phyloP scores from a whole-genome alignment of 805 yeast species.

The Barnettozyma sp. region DNA sequence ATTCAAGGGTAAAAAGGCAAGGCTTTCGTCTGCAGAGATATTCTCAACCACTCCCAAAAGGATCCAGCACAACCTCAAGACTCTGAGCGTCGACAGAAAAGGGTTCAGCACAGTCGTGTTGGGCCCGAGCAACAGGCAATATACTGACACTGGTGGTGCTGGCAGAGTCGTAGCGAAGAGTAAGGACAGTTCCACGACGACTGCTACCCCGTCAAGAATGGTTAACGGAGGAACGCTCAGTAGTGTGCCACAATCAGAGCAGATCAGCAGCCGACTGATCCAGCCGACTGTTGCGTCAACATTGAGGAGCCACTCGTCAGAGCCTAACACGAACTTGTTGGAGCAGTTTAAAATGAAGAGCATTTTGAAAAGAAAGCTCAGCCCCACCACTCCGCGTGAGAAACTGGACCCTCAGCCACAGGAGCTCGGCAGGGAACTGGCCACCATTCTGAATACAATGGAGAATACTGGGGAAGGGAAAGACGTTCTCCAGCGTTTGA shows the following conservation, averaged over 20 bases:
- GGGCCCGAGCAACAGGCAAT: conserved; percentile 9
- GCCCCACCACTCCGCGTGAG: conserved; percentile 12
- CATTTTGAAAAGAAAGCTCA: conserved; percentile 15
- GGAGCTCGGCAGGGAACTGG: conserved; percentile 15
- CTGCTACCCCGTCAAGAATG: conserved; percentile 25
- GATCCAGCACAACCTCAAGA: conserved; percentile 15
- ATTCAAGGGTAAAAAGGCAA: conserved; percentile 18
- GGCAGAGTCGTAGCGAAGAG: too few species aligned
- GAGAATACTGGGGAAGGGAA: conserved; percentile 19
- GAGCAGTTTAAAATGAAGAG: conserved; percentile 15
- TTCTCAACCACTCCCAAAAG: conserved; percentile 28
- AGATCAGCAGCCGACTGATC: conserved; percentile 11
- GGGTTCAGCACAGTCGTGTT: conserved; percentile 7
- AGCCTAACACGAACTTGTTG: conserved; percentile 18
- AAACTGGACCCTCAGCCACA: neutral
- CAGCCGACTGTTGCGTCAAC: conserved; percentile 9
- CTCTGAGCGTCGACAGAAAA: conserved; percentile 27
- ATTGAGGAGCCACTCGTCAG: neutral
- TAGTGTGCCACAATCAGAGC: conserved; percentile 27
- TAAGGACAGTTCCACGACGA: too few species aligned
- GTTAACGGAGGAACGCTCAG: conserved; percentile 23
- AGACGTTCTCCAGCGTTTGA: conserved; percentile 14
- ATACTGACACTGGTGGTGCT: too few species aligned
- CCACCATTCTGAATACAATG: conserved; percentile 21
- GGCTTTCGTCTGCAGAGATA: conserved; percentile 12